These are phyloP conservation scores for Lactifluus pinguis DNA, from an alignment of 768 basidiomycete genomes.

Conservation along the genomic window DNA sequence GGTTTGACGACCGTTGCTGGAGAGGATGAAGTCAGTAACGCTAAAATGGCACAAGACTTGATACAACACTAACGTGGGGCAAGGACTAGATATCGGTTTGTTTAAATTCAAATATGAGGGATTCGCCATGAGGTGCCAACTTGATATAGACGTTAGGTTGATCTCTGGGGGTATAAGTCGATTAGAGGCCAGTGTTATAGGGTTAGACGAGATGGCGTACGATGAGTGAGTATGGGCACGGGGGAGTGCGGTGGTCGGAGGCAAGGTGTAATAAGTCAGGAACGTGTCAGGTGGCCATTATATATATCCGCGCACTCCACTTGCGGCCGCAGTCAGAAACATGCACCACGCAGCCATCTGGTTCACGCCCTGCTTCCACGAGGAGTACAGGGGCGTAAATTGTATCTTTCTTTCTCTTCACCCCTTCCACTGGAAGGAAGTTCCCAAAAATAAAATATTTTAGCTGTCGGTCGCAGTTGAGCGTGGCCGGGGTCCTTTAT, in stretches of 20 bases:
- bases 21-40: conserved; percentile 13
- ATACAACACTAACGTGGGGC: conserved; percentile 68
- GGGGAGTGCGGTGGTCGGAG: conserved; percentile 18
- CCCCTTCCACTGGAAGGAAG: background rate
- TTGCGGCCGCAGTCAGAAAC: too few species aligned
- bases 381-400: background rate
- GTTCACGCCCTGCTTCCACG: background rate
- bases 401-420: background rate
- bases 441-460: background rate
- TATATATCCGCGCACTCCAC: conserved; percentile 7
- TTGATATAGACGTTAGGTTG: conserved; percentile 35
- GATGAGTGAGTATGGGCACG: background rate
- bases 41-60: background rate
- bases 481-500: background rate
- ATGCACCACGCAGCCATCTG: background rate
- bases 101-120: conserved; percentile 59
- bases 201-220: background rate
- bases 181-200: conserved; percentile 1
- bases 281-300: background rate
- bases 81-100: conserved; percentile 83
- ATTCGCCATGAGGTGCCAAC: conserved; percentile 83
- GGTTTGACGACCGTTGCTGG: conserved; percentile 90
- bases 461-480: background rate
- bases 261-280: conserved; percentile 2
- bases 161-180: background rate